Conservation (phyloP, 2,329 filamentous ascomycete genomes). For the Hansfordia pulvinata region DNA sequence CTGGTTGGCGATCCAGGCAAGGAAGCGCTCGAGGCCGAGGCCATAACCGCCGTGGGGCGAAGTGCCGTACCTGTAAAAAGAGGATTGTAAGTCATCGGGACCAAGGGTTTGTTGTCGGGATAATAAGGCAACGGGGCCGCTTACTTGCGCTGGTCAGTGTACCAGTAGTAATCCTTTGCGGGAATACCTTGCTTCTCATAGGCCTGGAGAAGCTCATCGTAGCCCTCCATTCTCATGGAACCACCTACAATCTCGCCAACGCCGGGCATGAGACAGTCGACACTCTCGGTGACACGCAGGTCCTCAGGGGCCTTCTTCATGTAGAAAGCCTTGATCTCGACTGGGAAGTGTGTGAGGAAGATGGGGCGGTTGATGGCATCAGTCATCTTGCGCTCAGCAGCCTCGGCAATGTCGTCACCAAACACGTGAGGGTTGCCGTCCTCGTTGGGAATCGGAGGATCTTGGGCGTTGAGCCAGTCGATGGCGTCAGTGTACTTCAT, state of each 20-base stretch:
- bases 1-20: constrained; percentile 51
- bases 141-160: constrained; percentile 91
- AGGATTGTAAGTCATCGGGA: too few relatives aligned
- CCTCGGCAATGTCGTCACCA: constrained; percentile 96
- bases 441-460: constrained; percentile 72
- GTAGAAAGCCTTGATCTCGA: constrained; percentile 97
- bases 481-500: constrained; percentile 95
- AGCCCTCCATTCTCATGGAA: constrained; percentile 89
- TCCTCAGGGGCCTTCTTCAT: constrained; percentile 84
- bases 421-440: constrained; percentile 82
- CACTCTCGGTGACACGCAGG: constrained; percentile 76
- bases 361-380: constrained; percentile 93
- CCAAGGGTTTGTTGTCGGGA: constrained; percentile 6
- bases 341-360: constrained; percentile 93
- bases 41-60: constrained; percentile 90
- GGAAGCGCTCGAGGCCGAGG: constrained; percentile 73
- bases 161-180: constrained; percentile 89
- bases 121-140: constrained; percentile 19
- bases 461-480: constrained; percentile 79
- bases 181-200: constrained; percentile 82
- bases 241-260: constrained; percentile 96
- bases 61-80: constrained; percentile 58
- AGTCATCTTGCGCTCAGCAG: constrained; percentile 92
- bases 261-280: constrained; percentile 77
- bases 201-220: constrained; percentile 77